Evolutionary conservation across 108 stramenopile species (phyloP), one percentile per base, ranked within the genome.

Genomic region (Pseudonitzschia multiseries): DNA sequence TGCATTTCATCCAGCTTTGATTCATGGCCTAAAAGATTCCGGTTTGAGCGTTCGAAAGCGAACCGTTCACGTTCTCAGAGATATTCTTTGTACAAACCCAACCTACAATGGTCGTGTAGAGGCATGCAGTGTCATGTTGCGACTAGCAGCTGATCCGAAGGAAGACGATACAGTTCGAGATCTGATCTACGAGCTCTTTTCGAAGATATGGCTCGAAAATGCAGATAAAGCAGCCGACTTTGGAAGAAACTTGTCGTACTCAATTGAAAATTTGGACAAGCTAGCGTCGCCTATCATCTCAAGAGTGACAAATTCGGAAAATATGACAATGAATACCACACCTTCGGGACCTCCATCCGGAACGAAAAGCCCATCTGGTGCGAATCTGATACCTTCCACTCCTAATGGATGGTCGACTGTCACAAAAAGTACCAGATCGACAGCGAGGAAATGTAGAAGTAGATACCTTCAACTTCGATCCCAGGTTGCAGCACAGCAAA

Each of bases 81-180:
- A 89, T 60, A 79, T 97, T 31, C 83, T 98, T 52, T 76, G 87
- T 26, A 72, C 82, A 41, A 84, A 93, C 57, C 92, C 94, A n/a
- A 60, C 77, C 29, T 96, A 96, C 76, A 72, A 79, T 62, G 87
- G 89, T 33, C 82, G 95, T 60, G 86, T 91, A 15, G 78, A 73
- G 21, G 93, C 88, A 20, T 93, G 92, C 69, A 78, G 80, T 42
- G 71, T 61, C 15, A 84, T 97, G 83, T 73, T 98, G 33, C 78
- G 89, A 71, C 75, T 93, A 21, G 91, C 90, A 48, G 83, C 85
- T 41, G 87, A 97, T 72, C 91, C 90, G 24, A 96, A 96, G 72
- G 97, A 98, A 72, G 97, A 98, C 75, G 97, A 98, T 67, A 78
- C 79, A 1, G 94, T 98, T 6, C 89, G 95, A 52, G 97, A 98